Conservation (phyloP, 1,284 basidiomycete species). For the Trichosporon asahii region DNA sequence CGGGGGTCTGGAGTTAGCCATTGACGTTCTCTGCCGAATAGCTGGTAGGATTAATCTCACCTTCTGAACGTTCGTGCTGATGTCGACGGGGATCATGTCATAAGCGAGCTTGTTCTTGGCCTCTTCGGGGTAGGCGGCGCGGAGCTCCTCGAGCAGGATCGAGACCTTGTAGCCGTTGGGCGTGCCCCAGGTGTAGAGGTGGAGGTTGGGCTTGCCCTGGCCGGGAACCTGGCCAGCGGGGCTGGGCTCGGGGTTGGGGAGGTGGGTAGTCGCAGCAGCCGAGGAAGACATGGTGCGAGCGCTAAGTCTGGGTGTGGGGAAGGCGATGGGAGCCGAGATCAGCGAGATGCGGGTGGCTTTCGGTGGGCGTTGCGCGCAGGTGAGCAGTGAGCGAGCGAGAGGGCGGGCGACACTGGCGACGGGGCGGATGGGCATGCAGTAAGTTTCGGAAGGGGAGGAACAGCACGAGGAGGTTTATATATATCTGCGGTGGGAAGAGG, state of each 20-base stretch:
- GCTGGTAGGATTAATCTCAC: too few species aligned
- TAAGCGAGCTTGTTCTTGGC: slow-evolving; percentile 56
- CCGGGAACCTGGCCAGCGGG: slow-evolving; percentile 20
- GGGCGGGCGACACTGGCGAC: not conserved
- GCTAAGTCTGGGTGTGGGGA: not conserved
- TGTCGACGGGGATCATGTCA: slow-evolving; percentile 54
- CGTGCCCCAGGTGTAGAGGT: slow-evolving; percentile 63
- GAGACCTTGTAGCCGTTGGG: slow-evolving; percentile 64
- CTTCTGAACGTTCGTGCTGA: slow-evolving; percentile 54
- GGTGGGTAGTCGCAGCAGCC: not conserved
- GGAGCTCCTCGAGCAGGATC: slow-evolving; percentile 67
- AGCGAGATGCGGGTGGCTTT: not conserved
- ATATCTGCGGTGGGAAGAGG: not conserved
- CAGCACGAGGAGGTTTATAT: not conserved
- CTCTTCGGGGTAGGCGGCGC: slow-evolving; percentile 56
- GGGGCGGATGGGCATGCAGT: not conserved
- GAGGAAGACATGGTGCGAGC: slow-evolving; percentile 10
- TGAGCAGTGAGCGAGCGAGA: not conserved
- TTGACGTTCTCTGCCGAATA: too few species aligned
- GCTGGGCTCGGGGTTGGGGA: slow-evolving; percentile 14
- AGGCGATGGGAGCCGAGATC: not conserved
- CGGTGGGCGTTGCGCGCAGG: not conserved
- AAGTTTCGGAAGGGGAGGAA: not conserved
- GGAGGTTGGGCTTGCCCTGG: slow-evolving; percentile 48
- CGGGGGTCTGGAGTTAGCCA: slow-evolving; percentile 50